These are phyloP conservation scores for Pichia membranifaciens DNA, from an alignment of 805 yeast species.

Conservation along the genomic window DNA sequence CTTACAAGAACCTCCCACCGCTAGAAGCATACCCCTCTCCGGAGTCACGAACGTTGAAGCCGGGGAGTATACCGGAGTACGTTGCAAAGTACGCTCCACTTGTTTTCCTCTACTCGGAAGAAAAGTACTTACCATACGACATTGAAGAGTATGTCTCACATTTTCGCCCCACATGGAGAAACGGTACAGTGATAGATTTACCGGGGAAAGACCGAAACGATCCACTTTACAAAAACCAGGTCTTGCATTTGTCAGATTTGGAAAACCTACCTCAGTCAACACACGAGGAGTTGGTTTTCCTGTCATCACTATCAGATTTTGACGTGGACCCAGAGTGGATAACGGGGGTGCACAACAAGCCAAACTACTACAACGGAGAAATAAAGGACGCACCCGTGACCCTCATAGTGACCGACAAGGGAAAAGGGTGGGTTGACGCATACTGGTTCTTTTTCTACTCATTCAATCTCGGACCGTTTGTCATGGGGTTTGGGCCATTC, in stretches of 20 bases:
- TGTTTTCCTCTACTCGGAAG: constrained; percentile 86
- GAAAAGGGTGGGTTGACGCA: constrained; percentile 92
- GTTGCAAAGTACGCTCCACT: constrained; percentile 65
- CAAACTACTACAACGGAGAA: constrained; percentile 65
- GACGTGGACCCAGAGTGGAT: constrained; percentile 75
- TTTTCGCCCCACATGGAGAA: constrained; percentile 50
- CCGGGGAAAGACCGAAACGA: constrained; percentile 17
- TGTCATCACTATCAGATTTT: constrained; percentile 70
- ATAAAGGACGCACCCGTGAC: constrained; percentile 75
- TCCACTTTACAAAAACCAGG: constrained; percentile 13
- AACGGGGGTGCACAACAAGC: constrained; percentile 63
- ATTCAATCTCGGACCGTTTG: constrained; percentile 91
- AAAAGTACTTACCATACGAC: constrained; percentile 78
- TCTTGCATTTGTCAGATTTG: constrained; percentile 29
- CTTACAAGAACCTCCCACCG: constrained; percentile 32
- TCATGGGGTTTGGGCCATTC: constrained; percentile 96
- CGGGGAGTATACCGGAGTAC: constrained; percentile 59
- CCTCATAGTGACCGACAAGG: constrained; percentile 81
- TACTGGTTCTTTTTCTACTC: constrained; percentile 96
- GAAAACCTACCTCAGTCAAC: constrained; percentile 29
- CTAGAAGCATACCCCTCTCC: constrained; percentile 28
- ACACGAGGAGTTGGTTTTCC: constrained; percentile 36
- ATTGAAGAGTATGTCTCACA: constrained; percentile 61
- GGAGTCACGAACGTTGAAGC: constrained; percentile 34
- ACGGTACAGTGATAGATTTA: constrained; percentile 38